Conservation (phyloP, 2,329 filamentous ascomycete species). For the Penicillium sp. region DNA sequence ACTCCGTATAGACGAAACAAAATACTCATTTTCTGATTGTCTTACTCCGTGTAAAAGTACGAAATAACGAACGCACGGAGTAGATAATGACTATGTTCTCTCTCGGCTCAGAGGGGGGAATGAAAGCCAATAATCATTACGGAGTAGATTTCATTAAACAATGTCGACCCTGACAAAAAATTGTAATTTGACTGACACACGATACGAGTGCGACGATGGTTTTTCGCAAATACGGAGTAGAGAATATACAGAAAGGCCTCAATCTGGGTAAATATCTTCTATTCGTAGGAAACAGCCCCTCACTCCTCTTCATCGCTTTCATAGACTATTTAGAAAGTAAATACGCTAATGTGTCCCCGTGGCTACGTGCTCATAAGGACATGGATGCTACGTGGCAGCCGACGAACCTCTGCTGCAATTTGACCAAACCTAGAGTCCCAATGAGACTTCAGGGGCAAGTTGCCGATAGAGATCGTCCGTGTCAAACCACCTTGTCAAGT, state of each 20-base stretch:
- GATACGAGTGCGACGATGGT: not conserved
- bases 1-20: not conserved
- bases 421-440: not conserved
- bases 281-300: too few relatives aligned
- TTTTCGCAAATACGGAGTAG: not conserved
- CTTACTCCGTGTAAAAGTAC: not conserved
- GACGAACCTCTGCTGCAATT: slow-evolving; percentile 8
- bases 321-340: not conserved
- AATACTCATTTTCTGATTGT: not conserved
- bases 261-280: too few relatives aligned
- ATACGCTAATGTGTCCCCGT: not conserved
- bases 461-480: not conserved
- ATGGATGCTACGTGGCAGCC: slow-evolving; percentile 10
- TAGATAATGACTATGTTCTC: too few relatives aligned
- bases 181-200: too few relatives aligned
- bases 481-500: not conserved
- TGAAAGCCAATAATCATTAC: too few relatives aligned
- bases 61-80: too few relatives aligned
- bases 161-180: too few relatives aligned
- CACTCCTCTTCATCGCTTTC: not conserved
- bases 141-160: too few relatives aligned
- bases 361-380: not conserved
- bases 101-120: too few relatives aligned
- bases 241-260: too few relatives aligned
- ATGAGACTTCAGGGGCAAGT: not conserved